Percentiles rank a stretch among this genome's conserved stretches.
These are phyloP conservation scores for Neofusicoccum cordaticola DNA, from an alignment of 2,329 filamentous ascomycete species.

Conservation along the genomic window DNA sequence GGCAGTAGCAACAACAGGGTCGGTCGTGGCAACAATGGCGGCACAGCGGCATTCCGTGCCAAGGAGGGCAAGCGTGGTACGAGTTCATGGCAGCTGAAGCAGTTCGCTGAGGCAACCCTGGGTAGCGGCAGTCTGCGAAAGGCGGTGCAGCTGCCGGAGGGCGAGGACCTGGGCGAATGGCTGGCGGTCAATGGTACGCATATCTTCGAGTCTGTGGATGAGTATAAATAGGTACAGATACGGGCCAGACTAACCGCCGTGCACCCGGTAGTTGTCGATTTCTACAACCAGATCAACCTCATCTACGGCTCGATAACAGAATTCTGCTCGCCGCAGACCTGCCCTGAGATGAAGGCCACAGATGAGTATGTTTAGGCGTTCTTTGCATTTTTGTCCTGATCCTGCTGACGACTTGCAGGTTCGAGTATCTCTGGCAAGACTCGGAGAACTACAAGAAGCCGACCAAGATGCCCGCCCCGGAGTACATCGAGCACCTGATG, in stretches of 20 bases:
- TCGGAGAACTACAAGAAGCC: slow-evolving; percentile 89
- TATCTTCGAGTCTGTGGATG: not conserved
- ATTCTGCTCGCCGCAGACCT: slow-evolving; percentile 95
- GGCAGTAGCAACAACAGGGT: slow-evolving; percentile 16
- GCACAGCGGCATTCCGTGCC: slow-evolving; percentile 81
- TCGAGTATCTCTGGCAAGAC: slow-evolving; percentile 99
- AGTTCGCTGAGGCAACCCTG: slow-evolving; percentile 96
- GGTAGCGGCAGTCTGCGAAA: slow-evolving; percentile 93
- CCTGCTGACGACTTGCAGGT: slow-evolving; percentile 51
- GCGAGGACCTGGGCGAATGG: slow-evolving; percentile 98
- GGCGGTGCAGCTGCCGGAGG: slow-evolving; percentile 93
- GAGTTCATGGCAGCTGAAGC: slow-evolving; percentile 87
- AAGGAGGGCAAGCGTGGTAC: slow-evolving; percentile 82
- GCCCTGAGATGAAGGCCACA: slow-evolving; percentile 99
- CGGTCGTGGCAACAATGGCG: slow-evolving; percentile 12
- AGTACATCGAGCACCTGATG: slow-evolving; percentile 98
- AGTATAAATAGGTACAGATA: not conserved
- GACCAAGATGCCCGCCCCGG: slow-evolving; percentile 95
- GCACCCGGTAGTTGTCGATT: slow-evolving; percentile 82
- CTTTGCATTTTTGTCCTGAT: not conserved
- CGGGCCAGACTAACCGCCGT: slow-evolving; percentile 18
- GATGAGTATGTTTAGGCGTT: slow-evolving; percentile 67
- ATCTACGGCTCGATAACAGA: slow-evolving; percentile 98
- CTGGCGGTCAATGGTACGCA: slow-evolving; percentile 87
- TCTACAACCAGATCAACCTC: slow-evolving; percentile 99